Conservation (phyloP, 192 early-diverging fungal species). For the Podila verticillata region DNA sequence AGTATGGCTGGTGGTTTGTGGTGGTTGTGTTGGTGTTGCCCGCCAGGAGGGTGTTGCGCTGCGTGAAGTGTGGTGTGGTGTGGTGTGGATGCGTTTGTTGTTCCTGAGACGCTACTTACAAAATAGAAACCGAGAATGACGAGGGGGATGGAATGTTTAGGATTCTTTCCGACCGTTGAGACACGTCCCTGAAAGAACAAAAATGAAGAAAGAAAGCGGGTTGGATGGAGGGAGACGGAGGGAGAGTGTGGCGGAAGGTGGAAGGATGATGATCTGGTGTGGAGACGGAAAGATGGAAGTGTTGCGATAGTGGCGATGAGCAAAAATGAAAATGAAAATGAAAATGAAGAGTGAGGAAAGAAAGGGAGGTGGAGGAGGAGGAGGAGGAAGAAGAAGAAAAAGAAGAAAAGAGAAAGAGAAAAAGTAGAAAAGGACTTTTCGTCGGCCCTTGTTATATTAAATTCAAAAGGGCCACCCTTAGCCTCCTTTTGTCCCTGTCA, state of each 20-base stretch:
- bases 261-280: background rate
- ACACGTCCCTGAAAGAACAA: conserved; percentile 3
- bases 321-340: background rate
- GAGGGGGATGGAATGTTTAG: background rate
- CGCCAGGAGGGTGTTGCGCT: background rate
- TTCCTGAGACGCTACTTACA: background rate
- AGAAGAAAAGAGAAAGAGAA: too few species aligned
- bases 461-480: too few species aligned
- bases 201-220: background rate
- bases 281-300: background rate
- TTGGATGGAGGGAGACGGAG: background rate
- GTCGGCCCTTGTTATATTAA: too few species aligned
- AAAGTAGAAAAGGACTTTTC: too few species aligned
- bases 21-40: too few species aligned
- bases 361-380: background rate
- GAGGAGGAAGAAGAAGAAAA: background rate
- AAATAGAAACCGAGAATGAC: background rate
- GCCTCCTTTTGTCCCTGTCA: too few species aligned
- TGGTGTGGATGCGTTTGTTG: too few species aligned
- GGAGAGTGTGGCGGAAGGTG: background rate
- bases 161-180: background rate
- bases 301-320: background rate
- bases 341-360: background rate
- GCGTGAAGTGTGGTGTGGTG: too few species aligned
- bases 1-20: too few species aligned